Percentiles rank a stretch among this genome's conserved stretches.
These are phyloP conservation scores for Astrothelium macrocarpum DNA, from an alignment of 495 filamentous ascomycete species.

Conservation along the genomic window DNA sequence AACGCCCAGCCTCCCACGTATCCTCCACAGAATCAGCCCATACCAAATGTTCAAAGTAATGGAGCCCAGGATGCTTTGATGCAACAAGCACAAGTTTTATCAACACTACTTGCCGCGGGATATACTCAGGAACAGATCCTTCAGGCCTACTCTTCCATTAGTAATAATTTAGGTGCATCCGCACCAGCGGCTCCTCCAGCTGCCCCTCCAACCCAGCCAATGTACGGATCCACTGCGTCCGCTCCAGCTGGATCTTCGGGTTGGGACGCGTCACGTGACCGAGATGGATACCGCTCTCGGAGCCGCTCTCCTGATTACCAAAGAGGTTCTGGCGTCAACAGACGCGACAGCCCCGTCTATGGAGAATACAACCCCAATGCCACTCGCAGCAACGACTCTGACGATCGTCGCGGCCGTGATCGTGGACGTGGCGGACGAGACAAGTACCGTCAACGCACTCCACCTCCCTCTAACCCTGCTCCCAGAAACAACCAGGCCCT, in stretches of 20 bases:
- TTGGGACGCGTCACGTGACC: conserved; percentile 8
- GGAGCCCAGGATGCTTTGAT: conserved; percentile 10
- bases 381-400: conserved; percentile 5
- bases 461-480: conserved; percentile 49
- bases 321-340: conserved; percentile 18
- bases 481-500: conserved; percentile 34
- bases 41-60: not conserved
- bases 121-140: conserved; percentile 2
- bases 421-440: conserved; percentile 22
- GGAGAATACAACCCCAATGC: conserved; percentile 38
- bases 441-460: conserved; percentile 81
- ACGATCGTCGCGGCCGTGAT: conserved; percentile 20
- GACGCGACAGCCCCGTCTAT: conserved; percentile 59
- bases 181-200: not conserved
- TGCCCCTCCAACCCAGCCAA: conserved; percentile 1
- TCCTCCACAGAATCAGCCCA: not conserved
- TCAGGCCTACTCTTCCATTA: not conserved
- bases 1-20: not conserved
- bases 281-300: conserved; percentile 15
- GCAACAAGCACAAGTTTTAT: conserved; percentile 1
- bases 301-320: conserved; percentile 31
- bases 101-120: not conserved
- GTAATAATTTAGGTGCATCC: not conserved
- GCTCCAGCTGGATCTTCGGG: conserved; percentile 5
- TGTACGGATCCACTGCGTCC: not conserved